Conservation (phyloP, 2,329 filamentous ascomycete genomes). For the Elsinoe perseae region DNA sequence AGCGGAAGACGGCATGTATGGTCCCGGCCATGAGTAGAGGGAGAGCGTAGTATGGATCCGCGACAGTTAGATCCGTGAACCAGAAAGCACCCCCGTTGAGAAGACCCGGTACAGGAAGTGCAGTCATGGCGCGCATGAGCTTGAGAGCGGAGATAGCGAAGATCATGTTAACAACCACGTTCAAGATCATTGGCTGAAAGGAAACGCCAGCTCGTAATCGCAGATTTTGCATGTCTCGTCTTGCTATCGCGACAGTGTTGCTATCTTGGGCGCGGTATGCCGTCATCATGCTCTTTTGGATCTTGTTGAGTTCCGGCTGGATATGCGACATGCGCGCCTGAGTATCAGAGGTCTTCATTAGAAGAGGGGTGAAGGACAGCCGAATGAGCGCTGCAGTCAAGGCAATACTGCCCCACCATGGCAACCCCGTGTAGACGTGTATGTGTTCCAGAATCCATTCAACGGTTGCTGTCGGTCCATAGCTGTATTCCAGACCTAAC, state of each 20-base stretch:
- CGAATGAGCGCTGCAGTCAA: slow-evolving; percentile 59
- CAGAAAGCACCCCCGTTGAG: slow-evolving; percentile 64
- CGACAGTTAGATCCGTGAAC: slow-evolving; percentile 67
- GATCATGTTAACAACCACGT: slow-evolving; percentile 50
- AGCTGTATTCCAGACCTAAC: slow-evolving; percentile 82
- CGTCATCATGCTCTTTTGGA: slow-evolving; percentile 48
- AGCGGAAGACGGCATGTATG: slow-evolving; percentile 31
- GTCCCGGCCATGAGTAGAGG: slow-evolving; percentile 42
- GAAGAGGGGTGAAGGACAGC: slow-evolving; percentile 56
- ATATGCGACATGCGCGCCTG: slow-evolving; percentile 55
- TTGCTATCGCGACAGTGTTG: slow-evolving; percentile 39
- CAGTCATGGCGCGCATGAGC: slow-evolving; percentile 63
- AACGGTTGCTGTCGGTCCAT: slow-evolving; percentile 64
- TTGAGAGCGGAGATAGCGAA: slow-evolving; percentile 77
- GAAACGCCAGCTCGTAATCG: slow-evolving; percentile 50
- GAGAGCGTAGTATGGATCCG: slow-evolving; percentile 71
- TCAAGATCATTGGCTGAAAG: slow-evolving; percentile 44
- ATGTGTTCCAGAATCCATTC: slow-evolving; percentile 74
- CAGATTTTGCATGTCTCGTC: slow-evolving; percentile 44
- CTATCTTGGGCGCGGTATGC: slow-evolving; percentile 40
- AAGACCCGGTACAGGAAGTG: slow-evolving; percentile 72
- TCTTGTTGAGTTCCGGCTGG: slow-evolving; percentile 48
- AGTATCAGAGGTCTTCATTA: slow-evolving; percentile 54
- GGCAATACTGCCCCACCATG: slow-evolving; percentile 75
- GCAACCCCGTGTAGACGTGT: slow-evolving; percentile 65